Base-by-base conservation (phyloP, 169 alveolate species). In the Ichthyophthirius multifiliis region DNA sequence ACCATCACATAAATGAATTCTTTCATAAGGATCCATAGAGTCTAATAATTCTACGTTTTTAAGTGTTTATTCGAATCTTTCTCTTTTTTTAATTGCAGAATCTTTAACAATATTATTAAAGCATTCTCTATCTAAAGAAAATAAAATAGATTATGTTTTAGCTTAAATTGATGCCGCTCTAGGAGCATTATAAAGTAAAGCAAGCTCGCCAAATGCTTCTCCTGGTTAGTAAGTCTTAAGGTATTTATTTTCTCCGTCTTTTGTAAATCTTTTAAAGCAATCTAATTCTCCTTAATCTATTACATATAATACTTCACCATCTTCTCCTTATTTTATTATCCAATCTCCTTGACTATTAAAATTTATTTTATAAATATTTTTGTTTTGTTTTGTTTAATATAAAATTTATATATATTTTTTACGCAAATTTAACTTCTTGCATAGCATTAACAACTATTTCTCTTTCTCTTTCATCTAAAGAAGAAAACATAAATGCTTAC, bases 121-220 rank as follows among this genome's bases (percentile, higher is more conserved):
- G 5, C 95, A 90, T 79, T 94, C 94, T 63, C 97, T 83, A 79
- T 92, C 96, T 43, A 92, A 77, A 4, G 78, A 76, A 82, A 90
- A 94, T 13, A 89, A 76, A 27, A 89, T 85, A 39, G 89, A 86
- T n/a, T 88, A 92, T 32, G 92, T 90, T 37, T 82, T 89, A 15
- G 95, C 94, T 43, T 74, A 85, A 62, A 94, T 91, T 3, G 97
- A 83, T 9, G 97, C 97, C 2, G 97, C 97, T 83, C 97, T 87
- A 16, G 97, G 97, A 1, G 94, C 94, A 85, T 94, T 94, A 85
- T 94, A 94, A 43, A 94, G 83, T 32, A 94, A 79, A 15, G 97
- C 96, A 16, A 94, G 82, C 76, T 94, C 97, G n/a, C 97, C 97
- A 73, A 94, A 94, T 10, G 95, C 89, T 63, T 90, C 97, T 3